phyloP scores from a whole-genome alignment of 495 filamentous ascomycete species.

The Astrothelium subdiscretum region DNA sequence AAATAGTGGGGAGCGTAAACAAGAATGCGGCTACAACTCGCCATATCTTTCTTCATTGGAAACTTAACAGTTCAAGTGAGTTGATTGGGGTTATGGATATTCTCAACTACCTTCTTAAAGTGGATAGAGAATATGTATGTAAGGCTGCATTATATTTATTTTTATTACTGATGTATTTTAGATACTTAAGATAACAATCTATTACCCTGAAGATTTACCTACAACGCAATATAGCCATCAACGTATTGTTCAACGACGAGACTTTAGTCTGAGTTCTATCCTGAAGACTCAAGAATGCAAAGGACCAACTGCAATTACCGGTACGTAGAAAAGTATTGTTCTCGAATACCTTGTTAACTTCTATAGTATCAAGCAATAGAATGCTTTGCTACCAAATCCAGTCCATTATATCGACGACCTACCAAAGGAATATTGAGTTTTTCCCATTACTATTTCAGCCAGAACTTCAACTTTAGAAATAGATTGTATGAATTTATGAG shows the following conservation, averaged over 20 bases:
- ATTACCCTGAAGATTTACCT: not conserved
- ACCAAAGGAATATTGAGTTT: not conserved
- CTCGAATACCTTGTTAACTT: not conserved
- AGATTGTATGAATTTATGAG: not conserved
- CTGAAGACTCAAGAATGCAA: not conserved
- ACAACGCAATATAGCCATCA: not conserved
- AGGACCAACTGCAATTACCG: not conserved
- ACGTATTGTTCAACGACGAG: not conserved
- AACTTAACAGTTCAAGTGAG: not conserved
- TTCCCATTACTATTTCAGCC: not conserved
- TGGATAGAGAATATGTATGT: not conserved
- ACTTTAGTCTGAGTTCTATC: not conserved
- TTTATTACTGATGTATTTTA: not conserved
- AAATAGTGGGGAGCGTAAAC: constrained; percentile 17
- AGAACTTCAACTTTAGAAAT: not conserved
- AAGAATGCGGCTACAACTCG: not conserved
- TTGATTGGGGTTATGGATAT: not conserved
- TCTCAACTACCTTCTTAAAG: not conserved
- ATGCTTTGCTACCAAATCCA: not conserved
- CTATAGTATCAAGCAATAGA: not conserved
- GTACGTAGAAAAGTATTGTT: not conserved
- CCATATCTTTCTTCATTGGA: not conserved
- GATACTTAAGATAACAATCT: not conserved
- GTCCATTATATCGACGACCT: not conserved
- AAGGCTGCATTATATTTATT: not conserved